phyloP scores from a whole-genome alignment of 2,329 filamentous ascomycete species.

The Cercospora canescens region DNA sequence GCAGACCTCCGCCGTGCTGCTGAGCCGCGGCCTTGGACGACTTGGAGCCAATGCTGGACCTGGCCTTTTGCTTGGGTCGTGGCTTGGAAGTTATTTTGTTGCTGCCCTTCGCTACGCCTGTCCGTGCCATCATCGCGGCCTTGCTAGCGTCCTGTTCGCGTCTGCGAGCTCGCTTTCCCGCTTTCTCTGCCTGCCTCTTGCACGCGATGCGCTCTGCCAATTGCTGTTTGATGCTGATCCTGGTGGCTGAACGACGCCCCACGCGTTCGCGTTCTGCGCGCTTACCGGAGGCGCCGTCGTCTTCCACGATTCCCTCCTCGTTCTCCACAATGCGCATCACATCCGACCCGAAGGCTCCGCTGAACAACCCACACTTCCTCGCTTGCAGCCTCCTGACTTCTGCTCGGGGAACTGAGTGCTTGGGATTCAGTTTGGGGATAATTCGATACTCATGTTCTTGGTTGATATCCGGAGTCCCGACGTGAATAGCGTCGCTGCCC shows the following conservation, averaged over 20 bases:
- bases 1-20: neutral
- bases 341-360: neutral
- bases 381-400: slow-evolving; percentile 19
- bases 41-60: slow-evolving; percentile 8
- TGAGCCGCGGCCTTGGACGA: slow-evolving; percentile 9
- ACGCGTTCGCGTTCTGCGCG: neutral
- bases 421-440: slow-evolving; percentile 18
- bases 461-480: neutral
- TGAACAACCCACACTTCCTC: slow-evolving; percentile 18
- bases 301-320: neutral
- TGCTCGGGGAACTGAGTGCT: slow-evolving; percentile 11
- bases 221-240: slow-evolving; percentile 13
- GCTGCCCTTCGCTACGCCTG: neutral
- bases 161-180: slow-evolving; percentile 3
- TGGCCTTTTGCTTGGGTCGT: neutral
- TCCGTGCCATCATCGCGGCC: neutral
- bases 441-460: slow-evolving; percentile 12
- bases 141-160: neutral
- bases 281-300: neutral
- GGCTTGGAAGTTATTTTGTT: neutral
- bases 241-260: slow-evolving; percentile 2
- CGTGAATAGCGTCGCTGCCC: neutral
- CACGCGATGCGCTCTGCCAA: neutral
- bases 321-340: neutral
- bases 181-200: slow-evolving; percentile 6